Base-by-base conservation (phyloP, 2,329 filamentous ascomycete species). In the Nigrospora oryzae region DNA sequence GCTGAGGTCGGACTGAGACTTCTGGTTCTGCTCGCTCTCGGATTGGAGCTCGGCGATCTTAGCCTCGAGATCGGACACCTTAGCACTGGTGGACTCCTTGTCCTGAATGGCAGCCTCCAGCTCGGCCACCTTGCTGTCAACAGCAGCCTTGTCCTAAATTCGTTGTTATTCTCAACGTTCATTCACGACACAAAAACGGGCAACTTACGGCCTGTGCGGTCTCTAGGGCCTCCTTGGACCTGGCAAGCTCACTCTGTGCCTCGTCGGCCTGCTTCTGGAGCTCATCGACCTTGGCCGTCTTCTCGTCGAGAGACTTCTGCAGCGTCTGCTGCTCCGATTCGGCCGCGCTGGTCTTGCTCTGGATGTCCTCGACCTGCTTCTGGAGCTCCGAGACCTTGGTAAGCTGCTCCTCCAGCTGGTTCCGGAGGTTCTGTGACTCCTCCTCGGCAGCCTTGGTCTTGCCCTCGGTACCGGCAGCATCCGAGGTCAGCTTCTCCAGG, bases 171-270 rank as follows among this genome's bases (percentile, higher is more conserved):
- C 23, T 28, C 10, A 12, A 35, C 40, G 39, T 42, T 19, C 32
- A 15, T 38, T 28, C 2, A n/a, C 8, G 17, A 16, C 15, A 11
- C 2, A 3, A 7, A 7, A 31, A 10, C 14, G 15, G 36, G 34
- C 3, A 35, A 44, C 60, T 51, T 60, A 67, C 64, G 23, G 52
- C 50, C 38, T 63, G 51, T 2, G 57, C 55, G 30, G 56, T 48
- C 42, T 61, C 55, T 8, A 72, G 56, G 40, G 67, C 58, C 16
- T 64, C 63, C 23, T 63, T 57, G 11, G 61, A 59, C 53, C 68
- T 62, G 19, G 59, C 54, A 4, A 61, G 60, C 50, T 66, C 65
- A 45, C 61, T 54, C 45, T 66, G 58, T 4, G 64, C 64, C 40
- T 58, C 56, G 43, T 66, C 60, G 6, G 50, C 49, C 46, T 65